Conservation (phyloP, 2,329 filamentous ascomycete genomes). For the Penicillium sp. region DNA sequence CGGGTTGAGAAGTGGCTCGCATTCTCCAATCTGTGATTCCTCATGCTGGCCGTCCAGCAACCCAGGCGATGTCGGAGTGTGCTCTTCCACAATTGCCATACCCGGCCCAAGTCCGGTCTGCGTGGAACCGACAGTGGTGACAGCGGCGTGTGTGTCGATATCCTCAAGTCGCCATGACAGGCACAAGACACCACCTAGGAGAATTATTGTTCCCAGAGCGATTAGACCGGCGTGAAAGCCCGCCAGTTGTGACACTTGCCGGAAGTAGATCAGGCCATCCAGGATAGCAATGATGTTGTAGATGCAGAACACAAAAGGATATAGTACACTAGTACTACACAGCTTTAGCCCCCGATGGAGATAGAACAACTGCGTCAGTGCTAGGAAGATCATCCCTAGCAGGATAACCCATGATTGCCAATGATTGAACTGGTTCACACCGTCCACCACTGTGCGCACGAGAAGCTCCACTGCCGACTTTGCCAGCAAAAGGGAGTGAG, state of each 20-base stretch:
- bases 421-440: constrained; percentile 83
- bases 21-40: constrained; percentile 34
- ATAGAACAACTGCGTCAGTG: constrained; percentile 87
- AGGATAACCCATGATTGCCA: constrained; percentile 95
- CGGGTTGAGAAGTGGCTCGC: constrained; percentile 32
- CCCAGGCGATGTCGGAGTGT: constrained; percentile 23
- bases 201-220: constrained; percentile 72
- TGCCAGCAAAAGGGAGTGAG: constrained; percentile 82
- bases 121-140: constrained; percentile 43
- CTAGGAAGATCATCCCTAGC: constrained; percentile 67
- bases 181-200: constrained; percentile 79
- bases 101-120: constrained; percentile 69
- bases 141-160: constrained; percentile 30
- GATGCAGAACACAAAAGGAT: constrained; percentile 94
- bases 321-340: constrained; percentile 88
- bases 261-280: constrained; percentile 93
- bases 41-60: constrained; percentile 24
- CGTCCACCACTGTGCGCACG: constrained; percentile 74
- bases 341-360: constrained; percentile 87
- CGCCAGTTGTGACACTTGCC: constrained; percentile 71
- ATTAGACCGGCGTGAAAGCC: constrained; percentile 63
- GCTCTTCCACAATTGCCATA: constrained; percentile 64
- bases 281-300: constrained; percentile 99
- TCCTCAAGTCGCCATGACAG: constrained; percentile 89
- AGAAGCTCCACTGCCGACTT: constrained; percentile 94